Base-by-base conservation (phyloP, 2,329 filamentous ascomycete genomes). In the Boeremia lycopersici region DNA sequence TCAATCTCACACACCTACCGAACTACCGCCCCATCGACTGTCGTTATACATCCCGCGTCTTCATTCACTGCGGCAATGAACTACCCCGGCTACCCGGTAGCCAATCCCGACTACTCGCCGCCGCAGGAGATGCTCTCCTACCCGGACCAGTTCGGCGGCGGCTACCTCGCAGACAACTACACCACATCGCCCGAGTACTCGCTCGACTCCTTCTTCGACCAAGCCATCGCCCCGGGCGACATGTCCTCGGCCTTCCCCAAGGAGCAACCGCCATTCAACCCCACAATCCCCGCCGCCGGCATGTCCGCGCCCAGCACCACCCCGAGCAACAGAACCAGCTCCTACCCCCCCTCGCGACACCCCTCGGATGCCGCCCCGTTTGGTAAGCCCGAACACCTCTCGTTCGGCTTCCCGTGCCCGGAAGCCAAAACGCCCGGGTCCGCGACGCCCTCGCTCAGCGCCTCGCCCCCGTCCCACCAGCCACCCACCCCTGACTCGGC, bases 121-220 rank as follows among this genome's bases (percentile, higher is more conserved):
- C 44, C 53, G 31, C 62, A 59, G 44, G 64, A 66, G 35, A 47
- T 57, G 23, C 54, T 67, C 23, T 54, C 62, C 26, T 69, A 69
- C 35, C 57, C 60, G 11, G 63, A 69, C 10, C 46, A 61, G 13
- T 62, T 67, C 49, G 67, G 70, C 48, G 65, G 61, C 49, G 54
- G 63, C 6, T 71, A 69, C 49, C 44, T 67, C 33, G 52, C 54
- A 35, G 65, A 70, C 52, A 51, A 53, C 7, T 72, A 65, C 56
- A 62, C 59, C 11, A 44, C 55, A 25, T 57, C 50, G 23, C 61
- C 67, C 17, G 60, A 72, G 47, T 60, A 67, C 55, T 59, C 68
- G 8, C 50, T 71, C 51, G 63, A 65, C 29, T 53, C 62, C 28
- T 71, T 68, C 53, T 63, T 74, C 54, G 64, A 72, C 54, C 65